Evolutionary conservation across 805 yeast species (phyloP), one percentile per base, ranked within the genome.

Genomic region (Myxozyma kluyveri): DNA sequence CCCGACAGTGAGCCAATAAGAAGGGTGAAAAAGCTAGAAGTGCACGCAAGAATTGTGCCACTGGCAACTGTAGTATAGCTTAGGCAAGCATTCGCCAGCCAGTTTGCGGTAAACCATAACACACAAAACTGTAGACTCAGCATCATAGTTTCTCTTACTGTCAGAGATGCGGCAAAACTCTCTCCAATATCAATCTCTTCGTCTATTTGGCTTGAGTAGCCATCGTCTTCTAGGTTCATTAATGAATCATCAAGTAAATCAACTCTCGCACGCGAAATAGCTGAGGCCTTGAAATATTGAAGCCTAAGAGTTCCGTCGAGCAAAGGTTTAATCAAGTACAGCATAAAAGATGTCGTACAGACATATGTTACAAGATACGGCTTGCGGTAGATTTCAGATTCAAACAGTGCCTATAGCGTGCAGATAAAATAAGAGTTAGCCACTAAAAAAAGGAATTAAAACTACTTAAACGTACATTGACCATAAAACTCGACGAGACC

Each of bases 351-450:
- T 1, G 88, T 83, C 0, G 98, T 90, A 71, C 90, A 93, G 61
- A 91, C 69, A 71, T 91, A 93, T 2, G 99, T 93, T 61, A 93
- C 86, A 56, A 90, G 79, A 65, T 88, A 90, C 17, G 99, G 99
- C 69, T 93, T 93, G 43, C 88, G 71, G 67, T 88, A 93, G 24
- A 76, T 71, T 52, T 77, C 79, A 42, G 78, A 76, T 60, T 83
- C 88, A 61, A 88, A 85, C 37, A 88, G 63, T n/a, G 62, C 42
- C 62, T 58, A 33, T 23, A 18, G 2, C 18, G 21, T 9, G 17
- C 42, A 33, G 29, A 17, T 26, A 32, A 19, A 42, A 40, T 17
- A 22, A 4, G 12, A 17, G 3, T 22, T 18, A 14, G 35, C 31
- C 47, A 38, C n/a, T n/a, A n/a, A 27, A 23, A 23, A 7, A 14